Evolutionary conservation across 2,329 filamentous ascomycete species (phyloP).

Genomic region (Fusarium mundagurra): DNA sequence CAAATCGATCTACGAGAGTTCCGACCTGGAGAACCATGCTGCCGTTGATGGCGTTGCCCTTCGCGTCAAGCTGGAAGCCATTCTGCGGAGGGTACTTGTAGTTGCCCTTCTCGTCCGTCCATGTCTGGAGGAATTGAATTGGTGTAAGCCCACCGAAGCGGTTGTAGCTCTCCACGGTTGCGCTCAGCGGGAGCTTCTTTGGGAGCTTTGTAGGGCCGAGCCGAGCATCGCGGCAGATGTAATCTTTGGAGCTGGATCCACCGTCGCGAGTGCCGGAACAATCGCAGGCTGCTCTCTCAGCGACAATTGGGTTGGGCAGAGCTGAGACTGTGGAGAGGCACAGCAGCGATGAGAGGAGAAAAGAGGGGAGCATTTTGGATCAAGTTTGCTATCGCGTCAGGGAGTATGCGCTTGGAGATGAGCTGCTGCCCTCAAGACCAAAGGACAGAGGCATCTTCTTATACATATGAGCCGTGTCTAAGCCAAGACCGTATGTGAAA

Average conservation of each 20-base stretch:
- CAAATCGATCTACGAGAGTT: slow-evolving; percentile 59
- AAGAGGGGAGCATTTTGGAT: slow-evolving; percentile 26
- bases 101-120: slow-evolving; percentile 42
- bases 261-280: slow-evolving; percentile 38
- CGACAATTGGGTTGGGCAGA: slow-evolving; percentile 4
- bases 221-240: slow-evolving; percentile 50
- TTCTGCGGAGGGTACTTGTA: slow-evolving; percentile 53
- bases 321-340: slow-evolving; percentile 30
- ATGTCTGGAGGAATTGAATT: slow-evolving; percentile 51
- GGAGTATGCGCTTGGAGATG: too few relatives aligned
- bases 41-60: slow-evolving; percentile 51
- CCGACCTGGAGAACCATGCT: slow-evolving; percentile 53
- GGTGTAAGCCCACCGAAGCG: slow-evolving; percentile 54
- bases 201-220: slow-evolving; percentile 51
- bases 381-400: background rate
- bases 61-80: slow-evolving; percentile 52
- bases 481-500: background rate
- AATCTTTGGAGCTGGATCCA: slow-evolving; percentile 25
- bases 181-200: slow-evolving; percentile 47
- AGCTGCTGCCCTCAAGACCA: background rate
- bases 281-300: slow-evolving; percentile 25
- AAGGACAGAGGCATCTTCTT: background rate
- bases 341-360: slow-evolving; percentile 23
- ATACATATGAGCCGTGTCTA: background rate
- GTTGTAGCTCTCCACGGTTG: slow-evolving; percentile 46